These are phyloP conservation scores for Rhodotorula sp. DNA, from an alignment of 1,284 basidiomycete genomes.

Conservation along the genomic window DNA sequence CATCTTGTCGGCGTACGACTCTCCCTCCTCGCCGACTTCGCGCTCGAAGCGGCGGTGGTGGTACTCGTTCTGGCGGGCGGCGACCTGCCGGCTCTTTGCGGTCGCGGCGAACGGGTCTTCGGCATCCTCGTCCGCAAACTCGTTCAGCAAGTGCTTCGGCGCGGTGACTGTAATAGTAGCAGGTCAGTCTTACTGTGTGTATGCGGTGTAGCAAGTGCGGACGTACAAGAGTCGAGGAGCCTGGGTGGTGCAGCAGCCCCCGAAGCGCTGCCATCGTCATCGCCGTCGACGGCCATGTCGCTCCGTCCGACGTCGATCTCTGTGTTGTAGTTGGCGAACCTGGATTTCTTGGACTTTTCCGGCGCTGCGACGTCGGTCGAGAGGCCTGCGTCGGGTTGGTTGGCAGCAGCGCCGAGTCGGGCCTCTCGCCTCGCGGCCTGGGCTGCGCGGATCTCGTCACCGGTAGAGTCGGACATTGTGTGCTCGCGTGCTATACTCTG, in stretches of 20 bases:
- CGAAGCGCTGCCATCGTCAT: conserved; percentile 17
- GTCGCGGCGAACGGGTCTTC: conserved; percentile 95
- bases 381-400: conserved; percentile 15
- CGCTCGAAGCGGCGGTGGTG: conserved; percentile 88
- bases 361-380: conserved; percentile 1
- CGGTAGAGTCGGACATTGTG: conserved; percentile 13
- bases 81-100: conserved; percentile 87
- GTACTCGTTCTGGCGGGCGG: conserved; percentile 90
- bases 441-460: conserved; percentile 34
- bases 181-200: neutral
- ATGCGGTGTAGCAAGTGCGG: neutral
- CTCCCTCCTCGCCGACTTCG: conserved; percentile 67
- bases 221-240: conserved; percentile 30
- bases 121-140: conserved; percentile 84
- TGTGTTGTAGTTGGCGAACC: conserved; percentile 33
- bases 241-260: neutral
- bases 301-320: conserved; percentile 11
- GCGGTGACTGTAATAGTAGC: conserved; percentile 60
- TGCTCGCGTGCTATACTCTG: too few relatives aligned
- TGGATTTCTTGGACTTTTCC: conserved; percentile 16
- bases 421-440: conserved; percentile 33
- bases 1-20: conserved; percentile 95
- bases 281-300: conserved; percentile 19
- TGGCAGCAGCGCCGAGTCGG: conserved; percentile 12
- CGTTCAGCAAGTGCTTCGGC: conserved; percentile 90